These are phyloP conservation scores for Bromus sterilis DNA, from an alignment of 176 grass and related monocot species.

Conservation along the genomic window DNA sequence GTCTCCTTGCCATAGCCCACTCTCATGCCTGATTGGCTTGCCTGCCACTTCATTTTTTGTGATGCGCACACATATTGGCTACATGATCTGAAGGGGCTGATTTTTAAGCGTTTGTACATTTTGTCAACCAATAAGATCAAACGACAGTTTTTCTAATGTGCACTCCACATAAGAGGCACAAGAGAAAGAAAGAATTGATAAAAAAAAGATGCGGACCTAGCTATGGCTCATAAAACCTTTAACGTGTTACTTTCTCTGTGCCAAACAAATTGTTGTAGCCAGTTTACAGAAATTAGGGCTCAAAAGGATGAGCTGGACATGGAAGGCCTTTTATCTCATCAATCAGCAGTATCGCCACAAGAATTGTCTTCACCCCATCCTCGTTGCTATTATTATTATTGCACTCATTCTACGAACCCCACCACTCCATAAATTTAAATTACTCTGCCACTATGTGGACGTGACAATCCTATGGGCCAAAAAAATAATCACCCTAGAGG, in stretches of 20 bases:
- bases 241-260: not conserved
- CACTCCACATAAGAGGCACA: not conserved
- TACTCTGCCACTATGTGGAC: slow-evolving; percentile 15
- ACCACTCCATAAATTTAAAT: slow-evolving; percentile 23
- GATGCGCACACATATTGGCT: no score
- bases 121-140: no score
- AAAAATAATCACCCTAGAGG: slow-evolving; percentile 19
- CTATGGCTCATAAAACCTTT: not conserved
- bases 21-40: no score
- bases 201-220: no score
- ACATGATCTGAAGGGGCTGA: not conserved
- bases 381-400: slow-evolving; percentile 28
- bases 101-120: not conserved
- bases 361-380: slow-evolving; percentile 6
- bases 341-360: slow-evolving; percentile 15
- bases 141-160: not conserved
- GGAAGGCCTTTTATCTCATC: slow-evolving; percentile 19
- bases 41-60: no score
- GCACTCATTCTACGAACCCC: slow-evolving; percentile 3
- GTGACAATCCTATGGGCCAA: slow-evolving; percentile 30
- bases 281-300: not conserved
- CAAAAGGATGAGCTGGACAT: not conserved
- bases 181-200: no score
- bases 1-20: no score
- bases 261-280: not conserved